Evolutionary conservation across 2,329 filamentous ascomycete genomes (phyloP), one percentile per base, ranked within the genome.

Genomic region (Xylariaceae sp.): DNA sequence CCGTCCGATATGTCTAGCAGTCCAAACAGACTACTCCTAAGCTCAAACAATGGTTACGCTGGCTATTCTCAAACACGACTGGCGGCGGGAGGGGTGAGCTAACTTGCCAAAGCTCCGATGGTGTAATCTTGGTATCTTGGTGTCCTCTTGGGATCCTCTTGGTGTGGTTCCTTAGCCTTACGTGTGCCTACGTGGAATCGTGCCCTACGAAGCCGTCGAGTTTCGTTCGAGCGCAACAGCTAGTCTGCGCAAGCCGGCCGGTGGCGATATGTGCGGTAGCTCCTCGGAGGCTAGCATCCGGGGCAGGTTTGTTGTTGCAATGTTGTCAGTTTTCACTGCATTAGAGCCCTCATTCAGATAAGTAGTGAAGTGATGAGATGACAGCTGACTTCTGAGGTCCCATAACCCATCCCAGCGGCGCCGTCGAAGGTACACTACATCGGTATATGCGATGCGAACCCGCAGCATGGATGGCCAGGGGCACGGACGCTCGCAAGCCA

Each of bases 401-500:
- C 60, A 59, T 59, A 57, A 60, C 61, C 61, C 23, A 30, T 30
- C 23, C 23, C 61, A 60, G 60, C 44, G 41, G 13, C 41, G 5
- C n/a, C 41, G n/a, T 6, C 13, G 9, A 11, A 45, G 41, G 41
- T 45, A 45, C 37, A 41, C 41, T 15, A 45, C 13, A 45, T 45
- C 41, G 41, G 41, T 45, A 45, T 45, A 45, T 45, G 41, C 41
- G 41, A 45, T 45, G 41, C 41, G 41, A 45, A 45, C 41, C 13
- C 41, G 41, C 37, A 41, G 9, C 41, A 45, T 41, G 13, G 13
- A 6, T 6, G 10, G 41, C 41, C 41, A 45, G 41, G 41, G 41
- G 41, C 41, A 45, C 41, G 11, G 9, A 45, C 5, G 23, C 23
- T 30, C 23, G 5, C 23, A 30, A 30, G 23, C 23, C 23, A 30